phyloP scores from a whole-genome alignment of 2,329 filamentous ascomycete species.

The Pseudovirgaria hyperparasitica region DNA sequence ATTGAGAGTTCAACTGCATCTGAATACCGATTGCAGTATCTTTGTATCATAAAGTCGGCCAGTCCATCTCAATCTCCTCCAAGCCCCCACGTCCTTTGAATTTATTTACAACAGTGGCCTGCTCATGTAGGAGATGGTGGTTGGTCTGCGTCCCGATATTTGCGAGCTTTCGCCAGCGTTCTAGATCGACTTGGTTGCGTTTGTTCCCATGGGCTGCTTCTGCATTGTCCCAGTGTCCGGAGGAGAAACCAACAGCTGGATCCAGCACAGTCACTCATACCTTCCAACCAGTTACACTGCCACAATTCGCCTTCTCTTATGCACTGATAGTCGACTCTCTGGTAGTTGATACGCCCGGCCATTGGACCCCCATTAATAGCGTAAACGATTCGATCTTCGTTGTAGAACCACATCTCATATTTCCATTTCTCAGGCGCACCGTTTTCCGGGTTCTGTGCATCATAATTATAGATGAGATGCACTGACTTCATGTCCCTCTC shows the following conservation, averaged over 20 bases:
- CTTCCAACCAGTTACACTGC: slow-evolving; percentile 49
- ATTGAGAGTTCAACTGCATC: too few species aligned
- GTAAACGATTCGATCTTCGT: slow-evolving; percentile 40
- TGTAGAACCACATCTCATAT: slow-evolving; percentile 50
- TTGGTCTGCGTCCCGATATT: slow-evolving; percentile 38
- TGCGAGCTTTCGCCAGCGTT: slow-evolving; percentile 38
- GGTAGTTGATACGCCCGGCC: slow-evolving; percentile 41
- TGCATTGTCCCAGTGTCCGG: slow-evolving; percentile 42
- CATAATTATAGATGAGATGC: slow-evolving; percentile 46
- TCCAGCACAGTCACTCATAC: slow-evolving; percentile 48
- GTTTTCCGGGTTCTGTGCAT: slow-evolving; percentile 29
- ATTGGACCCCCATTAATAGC: slow-evolving; percentile 49
- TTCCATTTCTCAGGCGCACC: slow-evolving; percentile 46
- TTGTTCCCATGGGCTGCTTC: slow-evolving; percentile 44
- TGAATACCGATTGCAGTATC: too few species aligned
- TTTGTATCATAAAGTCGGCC: slow-evolving; percentile 18
- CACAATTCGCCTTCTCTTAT: slow-evolving; percentile 44
- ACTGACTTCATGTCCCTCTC: slow-evolving; percentile 40
- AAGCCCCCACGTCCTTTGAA: slow-evolving; percentile 39
- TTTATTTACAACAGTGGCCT: slow-evolving; percentile 37
- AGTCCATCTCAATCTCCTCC: slow-evolving; percentile 30
- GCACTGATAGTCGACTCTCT: slow-evolving; percentile 43
- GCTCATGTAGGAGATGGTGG: slow-evolving; percentile 39
- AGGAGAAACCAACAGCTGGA: slow-evolving; percentile 39
- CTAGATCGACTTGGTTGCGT: slow-evolving; percentile 36